Evolutionary conservation across 768 basidiomycete genomes (phyloP).

Genomic region (Dioszegia crocea): DNA sequence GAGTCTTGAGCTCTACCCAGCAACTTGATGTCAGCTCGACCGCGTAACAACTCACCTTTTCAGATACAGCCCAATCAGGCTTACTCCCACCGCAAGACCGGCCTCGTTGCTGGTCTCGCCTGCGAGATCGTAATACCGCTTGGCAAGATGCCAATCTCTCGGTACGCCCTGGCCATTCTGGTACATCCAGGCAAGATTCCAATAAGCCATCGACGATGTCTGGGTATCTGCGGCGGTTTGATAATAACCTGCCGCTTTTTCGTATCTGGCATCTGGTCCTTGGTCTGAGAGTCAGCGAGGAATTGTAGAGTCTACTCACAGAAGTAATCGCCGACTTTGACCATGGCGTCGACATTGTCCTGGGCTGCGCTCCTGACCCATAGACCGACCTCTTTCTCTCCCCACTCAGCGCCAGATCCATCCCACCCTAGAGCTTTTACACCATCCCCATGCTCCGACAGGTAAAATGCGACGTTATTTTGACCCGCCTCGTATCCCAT

Average conservation of each 20-base stretch:
- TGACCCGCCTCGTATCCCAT: slow-evolving; percentile 86
- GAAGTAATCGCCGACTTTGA: slow-evolving; percentile 98
- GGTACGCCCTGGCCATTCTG: slow-evolving; percentile 91
- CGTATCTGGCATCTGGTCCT: slow-evolving; percentile 40
- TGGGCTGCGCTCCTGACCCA: slow-evolving; percentile 94
- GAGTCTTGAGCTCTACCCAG: slow-evolving; percentile 32
- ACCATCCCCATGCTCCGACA: slow-evolving; percentile 72
- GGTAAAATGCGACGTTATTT: slow-evolving; percentile 85
- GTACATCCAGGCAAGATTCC: slow-evolving; percentile 99
- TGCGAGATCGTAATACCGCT: slow-evolving; percentile 88
- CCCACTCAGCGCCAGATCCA: slow-evolving; percentile 1
- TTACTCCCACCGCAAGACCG: slow-evolving; percentile 78
- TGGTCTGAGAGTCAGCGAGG: slow-evolving; percentile 5
- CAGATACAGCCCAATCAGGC: slow-evolving; percentile 72
- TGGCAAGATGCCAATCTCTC: slow-evolving; percentile 93
- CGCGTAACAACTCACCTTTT: slow-evolving; percentile 69
- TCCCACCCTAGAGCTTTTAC: background rate
- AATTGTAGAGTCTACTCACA: slow-evolving; percentile 49
- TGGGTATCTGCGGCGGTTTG: slow-evolving; percentile 91
- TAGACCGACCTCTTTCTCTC: slow-evolving; percentile 69
- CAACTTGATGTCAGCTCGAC: slow-evolving; percentile 16
- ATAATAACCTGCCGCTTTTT: slow-evolving; percentile 91
- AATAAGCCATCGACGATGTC: slow-evolving; percentile 88
- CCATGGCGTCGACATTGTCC: slow-evolving; percentile 89
- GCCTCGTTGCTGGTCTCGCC: slow-evolving; percentile 83